phyloP scores from a whole-genome alignment of 2,329 filamentous ascomycete genomes.

The Fusarium poae region DNA sequence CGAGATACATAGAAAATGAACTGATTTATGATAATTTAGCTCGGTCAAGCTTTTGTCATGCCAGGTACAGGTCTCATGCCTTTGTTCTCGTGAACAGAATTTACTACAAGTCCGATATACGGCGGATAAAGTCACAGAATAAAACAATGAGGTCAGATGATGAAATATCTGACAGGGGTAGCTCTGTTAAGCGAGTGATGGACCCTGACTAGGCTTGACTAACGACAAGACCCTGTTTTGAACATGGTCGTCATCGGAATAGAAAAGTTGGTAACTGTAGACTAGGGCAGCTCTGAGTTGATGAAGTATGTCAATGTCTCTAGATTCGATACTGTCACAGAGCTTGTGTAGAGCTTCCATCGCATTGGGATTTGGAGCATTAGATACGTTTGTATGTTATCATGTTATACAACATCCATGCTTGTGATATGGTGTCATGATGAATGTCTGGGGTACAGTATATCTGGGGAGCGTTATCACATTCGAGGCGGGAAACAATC shows the following conservation, averaged over 20 bases:
- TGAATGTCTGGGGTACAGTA: slow-evolving; percentile 20
- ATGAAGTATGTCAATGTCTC: not conserved
- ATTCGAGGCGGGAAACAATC: not conserved
- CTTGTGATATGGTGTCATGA: slow-evolving; percentile 30
- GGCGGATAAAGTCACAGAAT: slow-evolving; percentile 7
- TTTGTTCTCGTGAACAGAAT: slow-evolving; percentile 13
- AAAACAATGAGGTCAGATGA: slow-evolving; percentile 33
- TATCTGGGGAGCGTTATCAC: not conserved
- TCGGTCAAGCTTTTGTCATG: not conserved
- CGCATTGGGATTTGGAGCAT: not conserved
- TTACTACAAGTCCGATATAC: slow-evolving; percentile 15
- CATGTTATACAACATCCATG: slow-evolving; percentile 22
- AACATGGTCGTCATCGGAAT: slow-evolving; percentile 17
- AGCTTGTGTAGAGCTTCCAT: not conserved
- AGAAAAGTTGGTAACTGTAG: slow-evolving; percentile 10
- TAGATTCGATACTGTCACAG: not conserved
- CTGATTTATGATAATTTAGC: not conserved
- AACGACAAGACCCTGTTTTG: slow-evolving; percentile 28
- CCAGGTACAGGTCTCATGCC: not conserved
- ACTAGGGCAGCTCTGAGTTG: not conserved
- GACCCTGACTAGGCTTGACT: slow-evolving; percentile 16
- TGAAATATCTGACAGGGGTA: slow-evolving; percentile 21
- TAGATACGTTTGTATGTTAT: slow-evolving; percentile 26
- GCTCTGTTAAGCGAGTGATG: slow-evolving; percentile 30
- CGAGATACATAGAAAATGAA: not conserved